Conservation (phyloP, 257 asterid species). For the Solanum gandarillasii region DNA sequence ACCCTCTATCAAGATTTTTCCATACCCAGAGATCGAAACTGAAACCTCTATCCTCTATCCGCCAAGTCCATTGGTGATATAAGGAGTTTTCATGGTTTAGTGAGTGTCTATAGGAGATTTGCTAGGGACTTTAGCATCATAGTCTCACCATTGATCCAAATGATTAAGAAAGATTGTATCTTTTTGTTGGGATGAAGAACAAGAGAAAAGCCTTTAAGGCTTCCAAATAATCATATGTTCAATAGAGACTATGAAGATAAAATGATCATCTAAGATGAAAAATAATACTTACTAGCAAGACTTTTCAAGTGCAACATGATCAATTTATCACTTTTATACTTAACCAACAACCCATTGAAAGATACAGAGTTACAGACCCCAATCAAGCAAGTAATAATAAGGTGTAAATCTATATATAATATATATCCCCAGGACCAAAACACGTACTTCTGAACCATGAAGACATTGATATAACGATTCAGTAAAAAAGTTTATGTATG, state of each 20-base stretch:
- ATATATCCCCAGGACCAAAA: background rate
- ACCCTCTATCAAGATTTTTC: background rate
- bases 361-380: background rate
- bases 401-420: background rate
- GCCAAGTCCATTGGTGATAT: background rate
- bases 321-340: background rate
- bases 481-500: background rate
- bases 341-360: background rate
- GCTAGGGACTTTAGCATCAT: background rate
- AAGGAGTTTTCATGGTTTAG: background rate
- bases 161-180: background rate
- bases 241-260: background rate
- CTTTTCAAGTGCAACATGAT: background rate
- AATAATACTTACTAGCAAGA: background rate
- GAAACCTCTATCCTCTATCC: background rate
- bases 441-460: background rate
- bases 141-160: background rate
- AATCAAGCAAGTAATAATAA: background rate
- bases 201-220: background rate
- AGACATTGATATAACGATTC: background rate
- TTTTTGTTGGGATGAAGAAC: background rate
- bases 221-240: background rate
- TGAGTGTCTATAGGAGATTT: background rate
- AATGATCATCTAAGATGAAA: background rate
- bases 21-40: background rate